These are phyloP conservation scores for Pseudogymnoascus sp. DNA, from an alignment of 2,329 filamentous ascomycete species.

Conservation along the genomic window DNA sequence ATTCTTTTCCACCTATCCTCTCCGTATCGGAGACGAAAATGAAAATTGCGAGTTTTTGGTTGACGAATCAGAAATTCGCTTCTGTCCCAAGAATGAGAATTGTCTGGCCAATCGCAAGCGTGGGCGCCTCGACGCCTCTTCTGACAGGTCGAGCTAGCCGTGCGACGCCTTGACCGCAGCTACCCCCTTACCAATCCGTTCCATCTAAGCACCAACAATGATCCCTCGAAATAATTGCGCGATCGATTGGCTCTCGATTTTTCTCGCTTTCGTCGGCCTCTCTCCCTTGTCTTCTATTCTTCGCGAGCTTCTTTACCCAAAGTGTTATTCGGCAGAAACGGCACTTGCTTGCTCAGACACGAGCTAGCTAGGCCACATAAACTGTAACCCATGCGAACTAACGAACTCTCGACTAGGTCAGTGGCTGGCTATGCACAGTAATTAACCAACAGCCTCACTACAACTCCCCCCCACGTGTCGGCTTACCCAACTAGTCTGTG, in stretches of 20 bases:
- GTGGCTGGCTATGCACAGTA: not conserved
- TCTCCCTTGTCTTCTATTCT: not conserved
- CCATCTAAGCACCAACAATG: not conserved
- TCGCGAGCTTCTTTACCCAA: slow-evolving; percentile 2
- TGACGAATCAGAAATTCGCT: not conserved
- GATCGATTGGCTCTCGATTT: slow-evolving; percentile 2
- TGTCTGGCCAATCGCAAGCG: not conserved
- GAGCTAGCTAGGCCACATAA: not conserved
- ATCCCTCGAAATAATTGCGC: not conserved
- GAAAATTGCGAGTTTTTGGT: not conserved
- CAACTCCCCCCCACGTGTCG: not conserved
- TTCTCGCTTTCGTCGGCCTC: slow-evolving; percentile 4
- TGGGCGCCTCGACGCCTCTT: not conserved
- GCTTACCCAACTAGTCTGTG: not conserved
- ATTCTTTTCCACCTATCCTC: slow-evolving; percentile 3
- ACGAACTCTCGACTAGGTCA: not conserved
- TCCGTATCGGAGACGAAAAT: slow-evolving; percentile 3
- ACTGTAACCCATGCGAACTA: slow-evolving; percentile 6
- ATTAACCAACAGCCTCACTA: slow-evolving; percentile 5
- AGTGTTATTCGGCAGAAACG: not conserved
- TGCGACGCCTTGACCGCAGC: not conserved
- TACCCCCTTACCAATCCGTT: not conserved
- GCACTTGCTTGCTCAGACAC: not conserved
- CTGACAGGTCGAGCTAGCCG: slow-evolving; percentile 1
- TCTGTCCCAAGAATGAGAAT: not conserved